Base-by-base conservation (phyloP, 148 eudicot genomes). In the Amaranthus cruentus region DNA sequence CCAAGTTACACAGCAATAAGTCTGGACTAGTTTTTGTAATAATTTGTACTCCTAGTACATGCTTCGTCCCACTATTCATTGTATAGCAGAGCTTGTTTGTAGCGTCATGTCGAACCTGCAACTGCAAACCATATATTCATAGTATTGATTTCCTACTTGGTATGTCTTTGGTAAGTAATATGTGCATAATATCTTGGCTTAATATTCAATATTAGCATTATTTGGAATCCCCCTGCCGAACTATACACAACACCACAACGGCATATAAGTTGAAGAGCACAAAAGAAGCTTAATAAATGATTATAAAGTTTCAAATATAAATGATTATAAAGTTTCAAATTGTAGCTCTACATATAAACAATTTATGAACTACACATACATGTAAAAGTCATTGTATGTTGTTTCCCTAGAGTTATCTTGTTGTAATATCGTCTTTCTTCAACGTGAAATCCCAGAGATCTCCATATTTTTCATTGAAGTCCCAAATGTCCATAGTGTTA, bases 401-500 rank as follows among this genome's bases (percentile, higher is more conserved):
- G 69, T 2, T 28, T 74, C 18, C 64, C 57, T 14, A 52, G 12
- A 47, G 52, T 80, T 65, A 92, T 83, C 91, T 86, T 83, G 80
- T 89, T 71, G 61, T 75, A n/a, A 93, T 85, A 65, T 88, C 91
- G 66, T 90, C 96, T 5, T 82, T 89, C 52, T 76, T 81, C 58
- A 93, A 74, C 4, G 98, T 93, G 73, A 93, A 93, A 83, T 93
- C 98, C 98, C 98, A 93, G 18, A 93, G 81, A 18, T 93, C 98
- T n/a, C 96, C 98, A 28, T 93, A 93, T 70, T 93, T 93, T 81
- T 93, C 96, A 67, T 93, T 90, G 66, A 93, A 93, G 71, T 93
- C 98, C 98, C 96, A 93, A 3, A 93, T 87, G 65, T 90, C 93
- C 98, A 93, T 93, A 68, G 93, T 86, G 81, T 93, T 93, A 81